Evolutionary conservation across 164 flowering plant genomes (phyloP).

Genomic region (Umbilicus rupestris): DNA sequence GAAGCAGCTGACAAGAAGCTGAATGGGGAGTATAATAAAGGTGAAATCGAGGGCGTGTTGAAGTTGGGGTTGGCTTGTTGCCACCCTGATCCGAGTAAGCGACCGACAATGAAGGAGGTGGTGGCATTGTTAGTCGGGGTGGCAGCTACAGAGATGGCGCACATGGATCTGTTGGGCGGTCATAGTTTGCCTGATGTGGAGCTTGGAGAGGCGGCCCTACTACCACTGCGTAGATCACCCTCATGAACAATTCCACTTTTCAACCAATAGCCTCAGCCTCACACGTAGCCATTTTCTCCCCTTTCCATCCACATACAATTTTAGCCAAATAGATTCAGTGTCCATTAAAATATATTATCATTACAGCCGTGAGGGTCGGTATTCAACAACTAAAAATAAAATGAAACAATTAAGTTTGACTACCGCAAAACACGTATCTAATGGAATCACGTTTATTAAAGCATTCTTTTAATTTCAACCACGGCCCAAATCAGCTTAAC

Average conservation of each 20-base stretch:
- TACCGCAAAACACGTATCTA: no score
- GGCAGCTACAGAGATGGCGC: slow-evolving; percentile 20
- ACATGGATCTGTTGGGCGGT: slow-evolving; percentile 16
- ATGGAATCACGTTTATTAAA: no score
- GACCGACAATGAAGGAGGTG: slow-evolving; percentile 71
- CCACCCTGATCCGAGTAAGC: slow-evolving; percentile 48
- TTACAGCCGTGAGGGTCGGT: no score
- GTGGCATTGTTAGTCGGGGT: slow-evolving; percentile 33
- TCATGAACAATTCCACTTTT: not conserved
- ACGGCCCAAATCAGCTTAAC: no score
- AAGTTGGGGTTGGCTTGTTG: slow-evolving; percentile 70
- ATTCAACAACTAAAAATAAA: no score
- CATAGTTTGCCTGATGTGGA: not conserved
- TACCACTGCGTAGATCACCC: slow-evolving; percentile 1
- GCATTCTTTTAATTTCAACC: no score
- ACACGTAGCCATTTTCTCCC: no score
- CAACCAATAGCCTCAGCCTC: no score
- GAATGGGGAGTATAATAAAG: slow-evolving; percentile 31
- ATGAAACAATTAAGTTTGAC: no score
- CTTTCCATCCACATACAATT: no score
- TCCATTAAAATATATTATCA: no score
- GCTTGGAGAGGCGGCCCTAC: not conserved
- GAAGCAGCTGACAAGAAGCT: slow-evolving; percentile 58
- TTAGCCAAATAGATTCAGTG: no score
- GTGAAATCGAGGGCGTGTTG: slow-evolving; percentile 50